These are phyloP conservation scores for Oryza glaberrima DNA, from an alignment of 176 grass and related monocot genomes.

Conservation along the genomic window DNA sequence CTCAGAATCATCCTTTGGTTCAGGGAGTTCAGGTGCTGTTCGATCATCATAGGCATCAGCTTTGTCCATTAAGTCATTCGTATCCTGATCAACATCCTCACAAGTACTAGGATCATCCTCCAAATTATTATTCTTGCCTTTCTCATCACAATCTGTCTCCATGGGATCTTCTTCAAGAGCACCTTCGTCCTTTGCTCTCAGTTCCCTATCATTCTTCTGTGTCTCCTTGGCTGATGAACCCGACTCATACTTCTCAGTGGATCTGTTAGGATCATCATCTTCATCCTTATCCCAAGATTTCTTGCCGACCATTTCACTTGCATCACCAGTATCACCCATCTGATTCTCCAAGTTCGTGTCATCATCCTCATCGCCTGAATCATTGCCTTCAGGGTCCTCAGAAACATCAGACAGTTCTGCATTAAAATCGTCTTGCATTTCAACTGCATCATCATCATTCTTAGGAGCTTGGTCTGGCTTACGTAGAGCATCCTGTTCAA, in stretches of 20 bases:
- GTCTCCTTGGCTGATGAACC: conserved; percentile 68
- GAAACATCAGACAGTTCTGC: conserved; percentile 73
- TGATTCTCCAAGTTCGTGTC: conserved; percentile 80
- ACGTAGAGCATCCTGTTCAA: conserved; percentile 58
- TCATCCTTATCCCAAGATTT: conserved; percentile 83
- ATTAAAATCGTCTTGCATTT: conserved; percentile 76
- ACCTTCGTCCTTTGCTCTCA: conserved; percentile 90
- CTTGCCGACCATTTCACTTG: conserved; percentile 74
- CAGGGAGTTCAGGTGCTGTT: conserved; percentile 61
- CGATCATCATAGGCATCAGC: conserved; percentile 82
- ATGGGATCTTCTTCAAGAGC: conserved; percentile 59
- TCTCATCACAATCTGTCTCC: conserved; percentile 58
- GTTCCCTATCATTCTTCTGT: conserved; percentile 59
- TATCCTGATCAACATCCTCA: conserved; percentile 54
- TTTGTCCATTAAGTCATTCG: conserved; percentile 65
- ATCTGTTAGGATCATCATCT: conserved; percentile 71
- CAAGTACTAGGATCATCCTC: conserved; percentile 59
- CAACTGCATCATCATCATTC: conserved; percentile 70
- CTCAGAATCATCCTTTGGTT: conserved; percentile 58
- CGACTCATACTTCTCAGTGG: conserved; percentile 76
- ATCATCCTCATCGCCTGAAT: conserved; percentile 58
- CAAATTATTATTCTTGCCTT: conserved; percentile 46
- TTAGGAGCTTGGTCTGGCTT: conserved; percentile 67
- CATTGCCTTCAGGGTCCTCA: conserved; percentile 69
- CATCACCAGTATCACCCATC: conserved; percentile 86